phyloP scores from a whole-genome alignment of 768 basidiomycete species.

The Termitomyces sp. region DNA sequence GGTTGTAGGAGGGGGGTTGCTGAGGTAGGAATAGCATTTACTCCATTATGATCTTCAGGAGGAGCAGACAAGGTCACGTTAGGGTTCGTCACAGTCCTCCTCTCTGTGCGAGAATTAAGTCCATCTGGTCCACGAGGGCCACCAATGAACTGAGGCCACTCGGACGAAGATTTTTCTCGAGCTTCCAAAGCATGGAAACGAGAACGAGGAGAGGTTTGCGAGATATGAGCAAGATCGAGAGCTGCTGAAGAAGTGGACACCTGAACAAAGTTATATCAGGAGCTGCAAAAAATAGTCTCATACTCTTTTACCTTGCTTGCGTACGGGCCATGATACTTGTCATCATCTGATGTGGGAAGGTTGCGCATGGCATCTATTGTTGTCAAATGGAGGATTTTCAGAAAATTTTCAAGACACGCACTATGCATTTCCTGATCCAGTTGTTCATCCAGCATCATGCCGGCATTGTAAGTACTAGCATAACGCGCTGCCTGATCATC shows the following conservation, averaged over 20 bases:
- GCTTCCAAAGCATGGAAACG: slow-evolving; percentile 55
- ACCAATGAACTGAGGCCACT: slow-evolving; percentile 89
- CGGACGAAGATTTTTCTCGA: slow-evolving; percentile 76
- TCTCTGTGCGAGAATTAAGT: slow-evolving; percentile 48
- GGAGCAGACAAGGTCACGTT: slow-evolving; percentile 58
- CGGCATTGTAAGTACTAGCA: slow-evolving; percentile 69
- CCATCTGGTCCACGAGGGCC: slow-evolving; percentile 59
- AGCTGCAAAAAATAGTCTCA: background rate
- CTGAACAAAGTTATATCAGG: slow-evolving; percentile 26
- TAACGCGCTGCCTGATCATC: slow-evolving; percentile 58
- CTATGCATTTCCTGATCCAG: slow-evolving; percentile 94
- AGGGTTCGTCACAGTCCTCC: slow-evolving; percentile 73
- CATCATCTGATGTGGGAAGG: slow-evolving; percentile 83
- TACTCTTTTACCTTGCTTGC: slow-evolving; percentile 52
- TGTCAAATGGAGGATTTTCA: slow-evolving; percentile 1
- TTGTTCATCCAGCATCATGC: slow-evolving; percentile 91
- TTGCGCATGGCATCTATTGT: slow-evolving; percentile 79
- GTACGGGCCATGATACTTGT: slow-evolving; percentile 69
- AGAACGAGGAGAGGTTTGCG: slow-evolving; percentile 70
- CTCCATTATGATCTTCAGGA: slow-evolving; percentile 41
- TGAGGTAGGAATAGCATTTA: slow-evolving; percentile 46
- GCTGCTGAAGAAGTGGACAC: slow-evolving; percentile 88
- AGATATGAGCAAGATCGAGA: slow-evolving; percentile 85
- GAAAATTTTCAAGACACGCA: slow-evolving; percentile 33
- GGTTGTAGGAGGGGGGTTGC: slow-evolving; percentile 63